phyloP scores from a whole-genome alignment of 1,139 yeast genomes.

The Scheffersomyces illinoinensis region DNA sequence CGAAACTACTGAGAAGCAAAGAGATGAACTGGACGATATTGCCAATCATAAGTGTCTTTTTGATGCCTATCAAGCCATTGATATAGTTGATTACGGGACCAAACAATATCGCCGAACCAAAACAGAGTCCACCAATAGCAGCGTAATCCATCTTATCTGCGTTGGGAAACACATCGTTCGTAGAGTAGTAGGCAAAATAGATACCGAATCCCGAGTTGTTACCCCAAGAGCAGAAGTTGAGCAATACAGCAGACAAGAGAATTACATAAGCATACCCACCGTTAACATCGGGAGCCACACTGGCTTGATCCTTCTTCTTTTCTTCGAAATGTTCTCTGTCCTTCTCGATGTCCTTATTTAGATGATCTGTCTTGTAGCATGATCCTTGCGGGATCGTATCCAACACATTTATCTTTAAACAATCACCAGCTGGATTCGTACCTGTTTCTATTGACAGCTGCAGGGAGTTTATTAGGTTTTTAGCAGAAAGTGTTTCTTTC shows the following conservation, averaged over 20 bases:
- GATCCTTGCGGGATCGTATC: too few species aligned
- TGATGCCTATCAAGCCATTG: conserved; percentile 12
- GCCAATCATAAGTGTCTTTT: conserved; percentile 5
- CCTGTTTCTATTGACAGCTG: too few species aligned
- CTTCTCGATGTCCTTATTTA: not conserved
- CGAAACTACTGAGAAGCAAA: conserved; percentile 13
- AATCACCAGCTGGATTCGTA: too few species aligned
- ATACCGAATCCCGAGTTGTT: not conserved
- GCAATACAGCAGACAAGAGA: not conserved
- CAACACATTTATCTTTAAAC: too few species aligned
- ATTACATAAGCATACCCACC: not conserved
- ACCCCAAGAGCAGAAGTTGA: not conserved
- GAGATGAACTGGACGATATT: conserved; percentile 12
- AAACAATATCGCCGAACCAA: conserved; percentile 9
- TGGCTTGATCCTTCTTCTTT: not conserved
- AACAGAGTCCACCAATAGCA: conserved; percentile 15
- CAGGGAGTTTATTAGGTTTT: too few species aligned
- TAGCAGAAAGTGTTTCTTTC: too few species aligned
- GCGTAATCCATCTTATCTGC: conserved; percentile 15
- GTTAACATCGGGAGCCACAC: not conserved
- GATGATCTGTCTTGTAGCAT: not conserved
- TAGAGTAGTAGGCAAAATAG: not conserved
- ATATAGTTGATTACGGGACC: conserved; percentile 13
- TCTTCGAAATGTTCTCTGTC: not conserved
- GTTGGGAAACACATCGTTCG: conserved; percentile 9